Conservation (phyloP, 352 stramenopile species). For the Vaucheria bursata region DNA sequence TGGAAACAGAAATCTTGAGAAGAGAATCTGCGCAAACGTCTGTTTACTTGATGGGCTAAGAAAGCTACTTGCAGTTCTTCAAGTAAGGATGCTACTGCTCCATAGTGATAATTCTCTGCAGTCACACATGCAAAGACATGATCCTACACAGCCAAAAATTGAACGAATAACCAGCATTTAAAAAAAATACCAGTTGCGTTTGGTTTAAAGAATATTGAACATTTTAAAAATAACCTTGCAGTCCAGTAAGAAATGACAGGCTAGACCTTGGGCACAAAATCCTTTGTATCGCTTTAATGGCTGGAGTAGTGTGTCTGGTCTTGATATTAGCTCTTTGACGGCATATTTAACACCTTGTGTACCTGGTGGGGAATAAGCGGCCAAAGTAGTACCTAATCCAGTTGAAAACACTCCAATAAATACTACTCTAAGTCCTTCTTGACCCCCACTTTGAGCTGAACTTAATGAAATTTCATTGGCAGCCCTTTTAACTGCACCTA, state of each 20-base stretch:
- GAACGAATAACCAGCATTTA: no score
- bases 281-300: not conserved
- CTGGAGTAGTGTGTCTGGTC: not conserved
- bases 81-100: not conserved
- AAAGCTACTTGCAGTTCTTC: not conserved
- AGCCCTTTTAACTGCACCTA: no score
- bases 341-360: not conserved
- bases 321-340: not conserved
- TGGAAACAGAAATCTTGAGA: not conserved
- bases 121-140: not conserved
- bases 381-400: not conserved
- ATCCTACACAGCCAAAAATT: not conserved
- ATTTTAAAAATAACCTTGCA: not conserved
- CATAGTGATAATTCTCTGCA: not conserved
- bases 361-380: not conserved
- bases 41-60: not conserved
- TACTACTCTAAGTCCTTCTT: no score
- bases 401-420: conserved; percentile 7
- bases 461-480: no score
- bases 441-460: no score
- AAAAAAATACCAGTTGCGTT: no score
- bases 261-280: not conserved
- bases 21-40: not conserved
- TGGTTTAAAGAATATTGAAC: no score
- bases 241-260: not conserved